Evolutionary conservation across 2,329 filamentous ascomycete species (phyloP), one percentile per base, ranked within the genome.

Genomic region (Didymella pinodella): DNA sequence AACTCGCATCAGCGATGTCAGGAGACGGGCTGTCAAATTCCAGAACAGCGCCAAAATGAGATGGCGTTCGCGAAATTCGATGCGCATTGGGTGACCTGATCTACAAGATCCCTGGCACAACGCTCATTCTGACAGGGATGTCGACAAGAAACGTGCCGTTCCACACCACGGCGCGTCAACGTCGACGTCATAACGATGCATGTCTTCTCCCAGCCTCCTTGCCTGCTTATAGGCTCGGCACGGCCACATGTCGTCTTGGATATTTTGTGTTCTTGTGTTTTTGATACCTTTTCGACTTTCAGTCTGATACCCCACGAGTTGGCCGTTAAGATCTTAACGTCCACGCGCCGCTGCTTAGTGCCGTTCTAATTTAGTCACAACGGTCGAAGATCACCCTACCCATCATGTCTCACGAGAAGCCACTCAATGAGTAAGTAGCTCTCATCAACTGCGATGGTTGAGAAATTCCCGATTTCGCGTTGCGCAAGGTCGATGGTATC

Each of bases 381-480:
- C 61, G 59, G 59, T 54, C 55, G 48, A 61, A 61, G 47, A 51
- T 54, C 54, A 51, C 40, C 31, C 49, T 31, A 48, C 50, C 53
- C 65, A 58, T 59, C 68, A 74, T 74, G 71, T 61, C 71, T 36
- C 66, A 65, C 32, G 69, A 74, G n/a, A 74, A 73, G 60, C 71
- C 68, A 67, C 71, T 74, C 67, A 66, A 74, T 68, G 71, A 74
- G 71, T 74, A 73, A 26, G 71, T 67, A 20, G 28, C 31, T 67
- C 20, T 25, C 29, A 29, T 20, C 10, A 52, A 41, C 14, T 29
- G 26, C 18, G 20, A 26, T 29, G 20, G 38, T 34, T 48, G 44
- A 4, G 16, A 41, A 25, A 20, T 18, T 7, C 16, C 34, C 7
- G 31, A 32, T 16, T 7, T 3, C 20, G 14, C 18, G 48, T 51